These are phyloP conservation scores for Thozetella sp. DNA, from an alignment of 495 filamentous ascomycete genomes.

Conservation along the genomic window DNA sequence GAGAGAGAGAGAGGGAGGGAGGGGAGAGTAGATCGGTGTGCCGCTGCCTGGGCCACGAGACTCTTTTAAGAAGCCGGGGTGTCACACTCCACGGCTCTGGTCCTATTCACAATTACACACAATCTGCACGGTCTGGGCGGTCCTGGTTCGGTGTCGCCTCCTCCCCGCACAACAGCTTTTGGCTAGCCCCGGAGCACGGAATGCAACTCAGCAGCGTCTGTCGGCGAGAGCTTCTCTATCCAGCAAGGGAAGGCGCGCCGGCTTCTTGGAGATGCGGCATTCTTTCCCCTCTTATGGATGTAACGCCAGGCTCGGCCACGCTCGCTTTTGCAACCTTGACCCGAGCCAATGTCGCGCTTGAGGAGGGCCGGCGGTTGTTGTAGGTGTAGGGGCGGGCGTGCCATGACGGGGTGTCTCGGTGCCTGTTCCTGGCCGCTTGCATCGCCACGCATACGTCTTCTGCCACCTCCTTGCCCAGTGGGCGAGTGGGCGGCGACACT, in stretches of 20 bases:
- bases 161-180: neutral
- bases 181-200: neutral
- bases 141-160: no score
- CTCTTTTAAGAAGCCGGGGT: no score
- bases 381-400: no score
- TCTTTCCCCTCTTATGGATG: conserved; percentile 4
- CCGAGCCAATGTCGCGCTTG: no score
- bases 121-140: no score
- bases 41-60: no score
- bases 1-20: no score
- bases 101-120: no score
- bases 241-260: neutral
- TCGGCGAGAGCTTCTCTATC: neutral
- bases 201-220: neutral
- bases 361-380: neutral
- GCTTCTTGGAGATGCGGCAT: neutral
- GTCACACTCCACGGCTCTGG: no score
- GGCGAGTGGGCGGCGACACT: neutral
- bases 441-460: neutral
- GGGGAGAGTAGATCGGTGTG: no score
- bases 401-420: no score
- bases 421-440: conserved; percentile 1
- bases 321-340: neutral
- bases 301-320: neutral
- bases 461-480: neutral